Conservation (phyloP, 352 stramenopile species). For the Phytophthora foliorum region DNA sequence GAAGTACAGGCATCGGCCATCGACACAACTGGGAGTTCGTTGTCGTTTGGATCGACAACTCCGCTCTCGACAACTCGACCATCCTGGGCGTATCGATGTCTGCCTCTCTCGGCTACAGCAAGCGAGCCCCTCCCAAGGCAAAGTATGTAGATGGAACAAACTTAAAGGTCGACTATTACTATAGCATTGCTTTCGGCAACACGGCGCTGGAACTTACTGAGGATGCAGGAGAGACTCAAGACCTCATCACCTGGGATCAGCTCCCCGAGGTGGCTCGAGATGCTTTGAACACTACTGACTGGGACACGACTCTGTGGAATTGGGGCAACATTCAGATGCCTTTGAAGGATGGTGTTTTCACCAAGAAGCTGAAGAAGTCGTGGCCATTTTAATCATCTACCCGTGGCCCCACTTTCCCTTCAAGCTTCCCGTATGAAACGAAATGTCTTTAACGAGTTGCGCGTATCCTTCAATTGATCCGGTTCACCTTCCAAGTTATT, state of each 20-base stretch:
- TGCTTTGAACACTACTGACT: slow-evolving; percentile 33
- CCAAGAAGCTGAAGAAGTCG: slow-evolving; percentile 24
- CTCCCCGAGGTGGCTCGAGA: slow-evolving; percentile 27
- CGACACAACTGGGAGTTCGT: slow-evolving; percentile 57
- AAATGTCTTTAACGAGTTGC: too few relatives aligned
- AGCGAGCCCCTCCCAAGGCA: slow-evolving; percentile 7
- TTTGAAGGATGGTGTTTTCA: slow-evolving; percentile 30
- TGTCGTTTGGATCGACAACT: slow-evolving; percentile 42
- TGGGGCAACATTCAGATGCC: slow-evolving; percentile 27
- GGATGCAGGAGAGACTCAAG: slow-evolving; percentile 29
- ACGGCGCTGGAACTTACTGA: slow-evolving; percentile 32
- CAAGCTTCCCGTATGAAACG: too few relatives aligned
- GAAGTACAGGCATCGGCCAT: slow-evolving; percentile 23
- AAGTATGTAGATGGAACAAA: slow-evolving; percentile 26
- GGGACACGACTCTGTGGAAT: slow-evolving; percentile 26
- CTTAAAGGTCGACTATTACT: slow-evolving; percentile 39
- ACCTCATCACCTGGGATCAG: slow-evolving; percentile 37
- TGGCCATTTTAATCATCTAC: slow-evolving; percentile 31
- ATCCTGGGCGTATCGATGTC: slow-evolving; percentile 36
- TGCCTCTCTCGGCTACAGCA: slow-evolving; percentile 21
- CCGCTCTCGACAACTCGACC: slow-evolving; percentile 21
- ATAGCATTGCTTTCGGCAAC: slow-evolving; percentile 27
- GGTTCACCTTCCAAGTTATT: too few relatives aligned
- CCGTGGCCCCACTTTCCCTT: too few relatives aligned
- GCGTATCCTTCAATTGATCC: too few relatives aligned